Evolutionary conservation across 495 filamentous ascomycete species (phyloP).

Genomic region (Xylaria acuta): DNA sequence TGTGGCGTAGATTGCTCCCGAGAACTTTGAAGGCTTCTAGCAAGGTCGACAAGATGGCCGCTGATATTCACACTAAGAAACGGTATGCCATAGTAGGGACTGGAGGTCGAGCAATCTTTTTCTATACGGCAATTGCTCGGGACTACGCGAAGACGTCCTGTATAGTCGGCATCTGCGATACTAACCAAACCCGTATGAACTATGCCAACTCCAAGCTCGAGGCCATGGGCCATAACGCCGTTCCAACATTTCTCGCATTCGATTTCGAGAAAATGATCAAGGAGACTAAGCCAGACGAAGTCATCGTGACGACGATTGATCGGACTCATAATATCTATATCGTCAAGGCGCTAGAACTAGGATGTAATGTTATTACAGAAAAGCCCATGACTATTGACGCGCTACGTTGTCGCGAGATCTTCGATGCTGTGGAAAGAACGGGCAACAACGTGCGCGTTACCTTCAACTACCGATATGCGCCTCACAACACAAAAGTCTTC

Average conservation of each 20-base stretch:
- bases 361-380: constrained; percentile 63
- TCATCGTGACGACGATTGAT: constrained; percentile 66
- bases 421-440: constrained; percentile 49
- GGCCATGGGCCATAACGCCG: constrained; percentile 40
- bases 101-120: constrained; percentile 56
- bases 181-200: constrained; percentile 54
- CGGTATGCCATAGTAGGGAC: constrained; percentile 55
- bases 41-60: constrained; percentile 26
- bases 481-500: constrained; percentile 58
- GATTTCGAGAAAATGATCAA: constrained; percentile 62
- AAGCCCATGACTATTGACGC: constrained; percentile 68
- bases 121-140: constrained; percentile 60
- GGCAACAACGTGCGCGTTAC: constrained; percentile 50
- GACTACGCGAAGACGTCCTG: constrained; percentile 54
- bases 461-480: constrained; percentile 61
- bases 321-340: constrained; percentile 64
- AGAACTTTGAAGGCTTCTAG: neutral
- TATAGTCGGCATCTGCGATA: constrained; percentile 59
- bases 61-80: constrained; percentile 35
- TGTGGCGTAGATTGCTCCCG: neutral
- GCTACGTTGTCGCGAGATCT: constrained; percentile 56
- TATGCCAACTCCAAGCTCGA: constrained; percentile 49
- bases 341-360: constrained; percentile 59
- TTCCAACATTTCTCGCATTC: constrained; percentile 58
- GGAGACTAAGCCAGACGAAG: constrained; percentile 59